These are phyloP conservation scores for Plasmopara viticola DNA, from an alignment of 352 stramenopile species.

Conservation along the genomic window DNA sequence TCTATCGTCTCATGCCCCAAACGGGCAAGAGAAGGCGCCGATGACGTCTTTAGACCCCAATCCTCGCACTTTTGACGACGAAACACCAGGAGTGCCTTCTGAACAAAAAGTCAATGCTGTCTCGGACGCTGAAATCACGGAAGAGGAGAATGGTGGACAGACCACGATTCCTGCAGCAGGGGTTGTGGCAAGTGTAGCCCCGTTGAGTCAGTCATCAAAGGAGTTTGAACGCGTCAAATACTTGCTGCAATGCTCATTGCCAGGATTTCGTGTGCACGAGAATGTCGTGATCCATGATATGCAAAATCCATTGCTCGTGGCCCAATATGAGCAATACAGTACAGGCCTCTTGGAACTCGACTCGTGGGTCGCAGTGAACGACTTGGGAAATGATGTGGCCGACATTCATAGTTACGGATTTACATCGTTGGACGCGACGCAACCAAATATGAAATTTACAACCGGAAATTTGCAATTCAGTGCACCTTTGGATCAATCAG, in stretches of 20 bases:
- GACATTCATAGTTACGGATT: constrained; percentile 52
- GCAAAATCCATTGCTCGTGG: constrained; percentile 45
- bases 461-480: constrained; percentile 50
- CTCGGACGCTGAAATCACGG: neutral
- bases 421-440: constrained; percentile 35
- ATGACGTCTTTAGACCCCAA: constrained; percentile 6
- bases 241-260: constrained; percentile 56
- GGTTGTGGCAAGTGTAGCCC: constrained; percentile 41
- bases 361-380: constrained; percentile 66
- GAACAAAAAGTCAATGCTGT: too few relatives aligned
- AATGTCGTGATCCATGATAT: constrained; percentile 69
- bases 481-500: constrained; percentile 9
- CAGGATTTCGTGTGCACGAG: constrained; percentile 44
- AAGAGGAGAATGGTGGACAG: constrained; percentile 13
- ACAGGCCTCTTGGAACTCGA: constrained; percentile 58
- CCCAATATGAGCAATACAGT: constrained; percentile 49
- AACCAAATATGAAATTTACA: constrained; percentile 60
- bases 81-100: neutral
- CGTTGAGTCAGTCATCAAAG: constrained; percentile 34
- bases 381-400: constrained; percentile 50
- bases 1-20: constrained; percentile 30
- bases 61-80: constrained; percentile 3
- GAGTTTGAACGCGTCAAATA: constrained; percentile 64
- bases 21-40: constrained; percentile 9
- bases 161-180: constrained; percentile 28